Evolutionary conservation across 1,284 basidiomycete genomes (phyloP).

Genomic region (Violaceomyces palustris): DNA sequence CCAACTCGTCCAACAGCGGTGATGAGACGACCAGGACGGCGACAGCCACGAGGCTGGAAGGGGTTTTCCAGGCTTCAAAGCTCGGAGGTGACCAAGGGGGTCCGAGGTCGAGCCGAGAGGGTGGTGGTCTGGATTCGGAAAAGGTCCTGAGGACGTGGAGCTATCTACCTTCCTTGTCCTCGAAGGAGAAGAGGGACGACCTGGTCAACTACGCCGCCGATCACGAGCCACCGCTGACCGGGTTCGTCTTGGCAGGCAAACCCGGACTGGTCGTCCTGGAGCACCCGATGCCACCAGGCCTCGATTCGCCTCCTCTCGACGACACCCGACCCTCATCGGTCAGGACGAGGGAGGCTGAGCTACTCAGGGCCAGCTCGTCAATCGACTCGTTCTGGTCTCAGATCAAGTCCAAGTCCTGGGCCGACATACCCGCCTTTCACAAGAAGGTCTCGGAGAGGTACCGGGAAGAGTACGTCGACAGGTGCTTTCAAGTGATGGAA

Average conservation of each 20-base stretch:
- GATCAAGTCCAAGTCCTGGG: slow-evolving; percentile 27
- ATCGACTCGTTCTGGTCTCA: slow-evolving; percentile 29
- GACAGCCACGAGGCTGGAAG: too few species aligned
- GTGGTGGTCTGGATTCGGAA: neutral
- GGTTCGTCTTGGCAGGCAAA: slow-evolving; percentile 42
- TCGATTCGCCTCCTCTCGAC: neutral
- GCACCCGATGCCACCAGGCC: slow-evolving; percentile 16
- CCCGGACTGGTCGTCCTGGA: slow-evolving; percentile 40
- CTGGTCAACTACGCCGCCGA: slow-evolving; percentile 19
- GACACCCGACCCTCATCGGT: slow-evolving; percentile 1
- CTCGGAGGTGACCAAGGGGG: neutral
- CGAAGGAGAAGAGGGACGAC: slow-evolving; percentile 26
- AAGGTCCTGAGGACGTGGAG: slow-evolving; percentile 29
- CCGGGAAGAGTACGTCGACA: neutral
- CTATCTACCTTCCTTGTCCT: slow-evolving; percentile 33
- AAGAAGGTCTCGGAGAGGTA: slow-evolving; percentile 40
- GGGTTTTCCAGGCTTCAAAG: too few species aligned
- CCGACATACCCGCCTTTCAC: slow-evolving; percentile 30
- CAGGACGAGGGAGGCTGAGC: neutral
- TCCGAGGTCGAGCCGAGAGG: neutral
- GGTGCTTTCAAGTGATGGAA: slow-evolving; percentile 9
- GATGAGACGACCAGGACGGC: too few species aligned
- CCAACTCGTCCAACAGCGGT: too few species aligned
- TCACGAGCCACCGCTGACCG: slow-evolving; percentile 15
- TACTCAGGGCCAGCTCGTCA: neutral